Percentiles rank a stretch among this genome's conserved stretches.
Conservation (phyloP, 257 asterid species). For the Solanum megistacrolobum region DNA sequence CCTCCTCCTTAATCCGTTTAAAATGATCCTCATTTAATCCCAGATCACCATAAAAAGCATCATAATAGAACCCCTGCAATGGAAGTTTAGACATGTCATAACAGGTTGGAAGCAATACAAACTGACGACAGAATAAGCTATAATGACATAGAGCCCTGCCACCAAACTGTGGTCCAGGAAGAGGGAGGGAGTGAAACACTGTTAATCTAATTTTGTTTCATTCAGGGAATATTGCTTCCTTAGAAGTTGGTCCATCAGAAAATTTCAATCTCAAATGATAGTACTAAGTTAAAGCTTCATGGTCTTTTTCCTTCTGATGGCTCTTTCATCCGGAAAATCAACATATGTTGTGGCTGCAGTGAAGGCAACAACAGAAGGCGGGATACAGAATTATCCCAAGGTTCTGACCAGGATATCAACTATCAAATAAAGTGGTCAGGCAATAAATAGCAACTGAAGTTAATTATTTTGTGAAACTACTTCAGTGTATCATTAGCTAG, state of each 20-base stretch:
- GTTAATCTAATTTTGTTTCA: background rate
- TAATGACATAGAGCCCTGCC: background rate
- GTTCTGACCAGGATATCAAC: background rate
- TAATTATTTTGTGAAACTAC: background rate
- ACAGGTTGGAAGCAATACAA: background rate
- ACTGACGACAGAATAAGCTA: background rate
- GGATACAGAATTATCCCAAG: background rate
- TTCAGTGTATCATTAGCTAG: background rate
- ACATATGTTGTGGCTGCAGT: background rate
- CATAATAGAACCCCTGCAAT: conserved; percentile 90
- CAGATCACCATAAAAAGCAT: conserved; percentile 87
- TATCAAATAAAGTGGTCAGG: background rate
- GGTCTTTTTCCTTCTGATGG: background rate
- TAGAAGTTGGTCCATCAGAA: background rate
- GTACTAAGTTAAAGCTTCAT: background rate
- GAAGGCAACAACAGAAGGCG: background rate
- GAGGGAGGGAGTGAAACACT: background rate
- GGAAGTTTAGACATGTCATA: conserved; percentile 10
- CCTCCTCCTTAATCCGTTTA: conserved; percentile 65
- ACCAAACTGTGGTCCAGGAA: background rate
- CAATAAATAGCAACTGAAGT: background rate
- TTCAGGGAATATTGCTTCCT: background rate
- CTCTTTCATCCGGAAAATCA: background rate
- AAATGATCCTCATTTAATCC: conserved; percentile 89
- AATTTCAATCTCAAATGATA: background rate